These are phyloP conservation scores for Prillingera fragicola DNA, from an alignment of 1,284 basidiomycete species.

Conservation along the genomic window DNA sequence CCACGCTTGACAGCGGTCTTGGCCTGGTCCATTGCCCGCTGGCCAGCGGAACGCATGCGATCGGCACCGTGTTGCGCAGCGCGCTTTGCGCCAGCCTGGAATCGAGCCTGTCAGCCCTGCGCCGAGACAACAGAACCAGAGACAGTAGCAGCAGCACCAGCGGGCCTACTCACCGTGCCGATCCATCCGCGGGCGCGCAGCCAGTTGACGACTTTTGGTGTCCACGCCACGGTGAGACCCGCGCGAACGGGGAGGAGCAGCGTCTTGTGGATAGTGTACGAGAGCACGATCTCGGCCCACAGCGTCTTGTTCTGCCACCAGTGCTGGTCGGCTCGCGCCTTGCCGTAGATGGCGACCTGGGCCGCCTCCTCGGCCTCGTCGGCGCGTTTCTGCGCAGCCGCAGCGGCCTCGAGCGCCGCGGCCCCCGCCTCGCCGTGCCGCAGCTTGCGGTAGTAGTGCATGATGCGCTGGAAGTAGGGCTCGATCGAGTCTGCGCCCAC, in stretches of 20 bases:
- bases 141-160: background rate
- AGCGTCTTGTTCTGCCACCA: constrained; percentile 60
- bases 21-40: constrained; percentile 10
- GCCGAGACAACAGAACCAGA: background rate
- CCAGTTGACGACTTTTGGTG: constrained; percentile 78
- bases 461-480: constrained; percentile 58
- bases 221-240: constrained; percentile 80
- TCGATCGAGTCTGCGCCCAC: constrained; percentile 86
- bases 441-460: constrained; percentile 42
- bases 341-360: constrained; percentile 19
- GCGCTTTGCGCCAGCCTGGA: constrained; percentile 13
- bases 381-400: constrained; percentile 12
- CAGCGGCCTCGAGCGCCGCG: constrained; percentile 17
- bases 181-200: constrained; percentile 66
- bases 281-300: constrained; percentile 85
- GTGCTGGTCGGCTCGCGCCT: constrained; percentile 49
- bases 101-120: constrained; percentile 7
- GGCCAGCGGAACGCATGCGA: constrained; percentile 7
- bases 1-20: constrained; percentile 3
- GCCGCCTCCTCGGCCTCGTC: constrained; percentile 54
- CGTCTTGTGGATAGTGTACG: constrained; percentile 95
- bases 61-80: constrained; percentile 13
- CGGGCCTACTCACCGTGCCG: constrained; percentile 32
- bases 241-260: constrained; percentile 83
- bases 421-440: constrained; percentile 32